Percentiles rank a stretch among this genome's conserved stretches.
Evolutionary conservation across 805 yeast species (phyloP).

Genomic region (Blastobotrys terrestris): DNA sequence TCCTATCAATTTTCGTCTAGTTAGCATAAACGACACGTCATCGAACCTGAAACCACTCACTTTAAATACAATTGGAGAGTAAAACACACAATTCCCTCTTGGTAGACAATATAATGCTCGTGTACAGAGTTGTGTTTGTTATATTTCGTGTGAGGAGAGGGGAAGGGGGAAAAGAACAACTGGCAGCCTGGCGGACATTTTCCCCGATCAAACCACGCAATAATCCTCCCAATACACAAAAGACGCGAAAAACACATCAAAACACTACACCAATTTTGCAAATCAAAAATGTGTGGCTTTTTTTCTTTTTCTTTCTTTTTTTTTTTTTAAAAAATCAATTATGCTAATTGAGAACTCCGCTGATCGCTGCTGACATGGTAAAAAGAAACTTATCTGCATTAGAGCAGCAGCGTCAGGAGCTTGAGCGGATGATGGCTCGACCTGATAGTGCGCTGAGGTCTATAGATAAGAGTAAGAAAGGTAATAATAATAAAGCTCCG

Average conservation of each 20-base stretch:
- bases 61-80: background rate
- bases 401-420: slow-evolving; percentile 11
- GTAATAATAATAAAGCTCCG: background rate
- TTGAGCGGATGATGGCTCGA: slow-evolving; percentile 15
- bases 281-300: no score
- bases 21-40: background rate
- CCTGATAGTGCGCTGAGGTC: slow-evolving; percentile 13
- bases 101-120: background rate
- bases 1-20: no score
- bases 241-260: background rate
- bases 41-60: no score
- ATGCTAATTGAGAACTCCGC: no score
- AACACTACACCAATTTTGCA: no score
- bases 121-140: background rate
- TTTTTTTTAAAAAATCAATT: no score
- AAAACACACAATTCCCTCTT: background rate
- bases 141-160: background rate
- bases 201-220: background rate
- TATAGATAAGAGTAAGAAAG: background rate
- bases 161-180: background rate
- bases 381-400: background rate
- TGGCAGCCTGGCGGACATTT: background rate
- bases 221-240: background rate
- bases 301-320: no score
- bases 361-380: background rate